Evolutionary conservation across 441 rosid species (phyloP).

Genomic region (Dalechampia spathulata): DNA sequence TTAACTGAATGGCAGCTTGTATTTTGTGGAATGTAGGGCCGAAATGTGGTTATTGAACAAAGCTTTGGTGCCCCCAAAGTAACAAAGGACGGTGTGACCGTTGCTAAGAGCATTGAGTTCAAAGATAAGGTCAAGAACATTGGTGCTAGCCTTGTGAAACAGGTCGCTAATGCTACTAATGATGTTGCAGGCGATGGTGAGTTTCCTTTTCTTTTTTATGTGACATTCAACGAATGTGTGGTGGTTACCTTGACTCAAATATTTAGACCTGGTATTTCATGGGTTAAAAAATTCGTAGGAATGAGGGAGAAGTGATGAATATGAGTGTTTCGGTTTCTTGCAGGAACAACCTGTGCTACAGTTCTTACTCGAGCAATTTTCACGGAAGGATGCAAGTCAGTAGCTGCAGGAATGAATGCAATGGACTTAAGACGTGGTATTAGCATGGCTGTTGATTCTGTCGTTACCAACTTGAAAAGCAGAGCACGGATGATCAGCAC

Average conservation of each 20-base stretch:
- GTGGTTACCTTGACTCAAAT: too few species aligned
- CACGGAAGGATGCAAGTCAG: constrained; percentile 82
- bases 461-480: constrained; percentile 74
- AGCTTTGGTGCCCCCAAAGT: constrained; percentile 90
- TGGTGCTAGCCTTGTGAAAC: constrained; percentile 95
- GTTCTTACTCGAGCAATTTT: constrained; percentile 76
- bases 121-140: constrained; percentile 72
- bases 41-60: constrained; percentile 82
- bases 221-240: too few species aligned
- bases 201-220: neutral
- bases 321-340: neutral
- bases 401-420: constrained; percentile 93
- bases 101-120: constrained; percentile 86
- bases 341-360: constrained; percentile 91
- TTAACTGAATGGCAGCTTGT: too few species aligned
- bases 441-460: constrained; percentile 81
- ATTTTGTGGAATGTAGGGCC: constrained; percentile 41
- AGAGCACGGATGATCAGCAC: constrained; percentile 87
- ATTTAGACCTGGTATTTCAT: too few species aligned
- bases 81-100: constrained; percentile 91
- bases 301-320: too few species aligned
- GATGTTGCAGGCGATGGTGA: constrained; percentile 90
- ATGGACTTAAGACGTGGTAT: constrained; percentile 91
- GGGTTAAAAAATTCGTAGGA: too few species aligned
- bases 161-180: constrained; percentile 93